Percentiles rank a stretch among this genome's conserved stretches.
Evolutionary conservation across 2,329 filamentous ascomycete species (phyloP).

Genomic region (Sporothrix globosa): DNA sequence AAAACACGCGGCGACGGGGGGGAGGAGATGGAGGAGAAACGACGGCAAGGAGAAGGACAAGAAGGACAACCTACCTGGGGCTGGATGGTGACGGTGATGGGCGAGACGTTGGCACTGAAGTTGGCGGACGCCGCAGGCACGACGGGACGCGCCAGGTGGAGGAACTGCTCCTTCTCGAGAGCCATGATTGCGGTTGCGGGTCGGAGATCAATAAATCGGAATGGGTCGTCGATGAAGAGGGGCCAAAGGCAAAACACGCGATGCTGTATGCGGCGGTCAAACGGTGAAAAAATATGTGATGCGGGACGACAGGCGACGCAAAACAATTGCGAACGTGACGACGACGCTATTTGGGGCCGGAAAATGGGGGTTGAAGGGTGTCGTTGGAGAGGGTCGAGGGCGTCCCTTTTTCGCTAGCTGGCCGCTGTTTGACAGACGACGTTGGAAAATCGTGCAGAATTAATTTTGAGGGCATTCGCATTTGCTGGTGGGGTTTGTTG

Average conservation of each 20-base stretch:
- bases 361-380: conserved; percentile 32
- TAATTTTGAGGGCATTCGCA: conserved; percentile 40
- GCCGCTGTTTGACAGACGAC: conserved; percentile 32
- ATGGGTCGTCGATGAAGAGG: conserved; percentile 14
- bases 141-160: conserved; percentile 91
- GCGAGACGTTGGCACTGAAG: conserved; percentile 82
- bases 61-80: conserved; percentile 70
- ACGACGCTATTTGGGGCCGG: conserved; percentile 27
- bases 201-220: background rate
- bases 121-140: conserved; percentile 78
- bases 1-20: background rate
- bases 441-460: conserved; percentile 36
- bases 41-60: background rate
- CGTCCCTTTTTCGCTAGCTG: conserved; percentile 28
- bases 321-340: background rate
- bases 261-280: background rate
- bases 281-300: background rate
- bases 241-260: conserved; percentile 32
- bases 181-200: conserved; percentile 63
- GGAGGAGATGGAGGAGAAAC: background rate
- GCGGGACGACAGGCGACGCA: background rate
- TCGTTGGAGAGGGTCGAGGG: conserved; percentile 28
- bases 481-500: conserved; percentile 46
- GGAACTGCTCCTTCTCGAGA: conserved; percentile 77
- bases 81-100: conserved; percentile 91